Evolutionary conservation across 495 filamentous ascomycete species (phyloP).

Genomic region (Penicillium macrosclerotiorum): DNA sequence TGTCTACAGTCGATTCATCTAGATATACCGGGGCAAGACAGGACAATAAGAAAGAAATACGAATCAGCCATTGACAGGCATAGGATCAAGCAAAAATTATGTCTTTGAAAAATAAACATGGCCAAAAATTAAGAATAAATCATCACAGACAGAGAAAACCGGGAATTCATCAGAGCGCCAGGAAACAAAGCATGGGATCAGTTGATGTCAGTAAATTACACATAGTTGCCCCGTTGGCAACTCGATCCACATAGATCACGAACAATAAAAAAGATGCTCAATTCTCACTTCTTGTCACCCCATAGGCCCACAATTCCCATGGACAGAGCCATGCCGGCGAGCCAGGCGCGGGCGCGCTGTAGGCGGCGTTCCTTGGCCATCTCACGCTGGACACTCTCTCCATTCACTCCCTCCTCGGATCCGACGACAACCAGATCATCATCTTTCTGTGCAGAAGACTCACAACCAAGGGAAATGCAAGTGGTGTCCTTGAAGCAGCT

Average conservation of each 20-base stretch:
- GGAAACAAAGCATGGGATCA: background rate
- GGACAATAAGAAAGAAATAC: too few relatives aligned
- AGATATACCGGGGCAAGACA: too few relatives aligned
- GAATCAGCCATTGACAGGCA: too few relatives aligned
- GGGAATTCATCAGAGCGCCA: constrained; percentile 4
- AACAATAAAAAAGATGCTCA: background rate
- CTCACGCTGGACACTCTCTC: constrained; percentile 71
- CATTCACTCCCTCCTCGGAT: constrained; percentile 63
- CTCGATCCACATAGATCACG: too few relatives aligned
- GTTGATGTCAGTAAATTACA: background rate
- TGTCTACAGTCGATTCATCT: too few relatives aligned
- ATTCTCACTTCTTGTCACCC: constrained; percentile 64
- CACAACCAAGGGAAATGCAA: constrained; percentile 10
- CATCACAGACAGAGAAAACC: constrained; percentile 2
- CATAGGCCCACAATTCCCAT: constrained; percentile 83
- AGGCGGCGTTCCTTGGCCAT: constrained; percentile 64
- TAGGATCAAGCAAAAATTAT: too few relatives aligned
- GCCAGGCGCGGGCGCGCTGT: constrained; percentile 56
- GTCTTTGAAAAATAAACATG: background rate
- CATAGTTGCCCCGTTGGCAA: background rate
- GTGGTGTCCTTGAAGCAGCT: constrained; percentile 30
- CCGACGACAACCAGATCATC: constrained; percentile 60
- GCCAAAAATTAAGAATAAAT: constrained; percentile 1
- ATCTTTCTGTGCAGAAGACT: constrained; percentile 57
- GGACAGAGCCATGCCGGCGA: constrained; percentile 65